Evolutionary conservation across 108 stramenopile species (phyloP).

Genomic region (Nannochloropsis gaditana): DNA sequence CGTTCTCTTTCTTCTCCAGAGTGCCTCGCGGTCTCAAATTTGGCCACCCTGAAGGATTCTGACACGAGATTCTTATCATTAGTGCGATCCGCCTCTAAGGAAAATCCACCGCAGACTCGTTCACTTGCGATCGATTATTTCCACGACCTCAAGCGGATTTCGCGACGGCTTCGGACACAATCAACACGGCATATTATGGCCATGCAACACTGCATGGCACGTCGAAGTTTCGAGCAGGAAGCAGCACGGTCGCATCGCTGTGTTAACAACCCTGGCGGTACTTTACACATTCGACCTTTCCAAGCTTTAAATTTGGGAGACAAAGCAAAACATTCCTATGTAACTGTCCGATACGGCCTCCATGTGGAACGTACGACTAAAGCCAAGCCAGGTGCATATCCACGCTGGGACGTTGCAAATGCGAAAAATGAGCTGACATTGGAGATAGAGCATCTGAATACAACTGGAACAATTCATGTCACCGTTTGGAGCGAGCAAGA

Average conservation of each 20-base stretch:
- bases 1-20: too few species aligned
- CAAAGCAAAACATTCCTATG: not conserved
- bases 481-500: not conserved
- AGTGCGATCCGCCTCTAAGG: too few species aligned
- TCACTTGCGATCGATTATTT: too few species aligned
- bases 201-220: not conserved
- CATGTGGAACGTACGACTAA: not conserved
- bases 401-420: not conserved
- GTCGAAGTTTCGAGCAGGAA: constrained; percentile 15
- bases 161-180: not conserved
- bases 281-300: not conserved
- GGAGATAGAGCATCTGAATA: not conserved
- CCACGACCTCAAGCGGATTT: too few species aligned
- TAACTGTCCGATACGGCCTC: not conserved
- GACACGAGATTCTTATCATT: too few species aligned
- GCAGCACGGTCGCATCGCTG: not conserved
- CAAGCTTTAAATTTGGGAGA: constrained; percentile 16
- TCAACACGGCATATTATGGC: not conserved
- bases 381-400: not conserved
- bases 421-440: not conserved
- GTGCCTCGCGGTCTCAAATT: too few species aligned
- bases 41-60: too few species aligned
- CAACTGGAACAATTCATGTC: not conserved
- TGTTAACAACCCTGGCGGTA: not conserved
- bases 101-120: too few species aligned